Percentiles rank a stretch among this genome's conserved stretches.
Evolutionary conservation across 345 rosid species (phyloP).

Genomic region (Anastatica hierochuntica): DNA sequence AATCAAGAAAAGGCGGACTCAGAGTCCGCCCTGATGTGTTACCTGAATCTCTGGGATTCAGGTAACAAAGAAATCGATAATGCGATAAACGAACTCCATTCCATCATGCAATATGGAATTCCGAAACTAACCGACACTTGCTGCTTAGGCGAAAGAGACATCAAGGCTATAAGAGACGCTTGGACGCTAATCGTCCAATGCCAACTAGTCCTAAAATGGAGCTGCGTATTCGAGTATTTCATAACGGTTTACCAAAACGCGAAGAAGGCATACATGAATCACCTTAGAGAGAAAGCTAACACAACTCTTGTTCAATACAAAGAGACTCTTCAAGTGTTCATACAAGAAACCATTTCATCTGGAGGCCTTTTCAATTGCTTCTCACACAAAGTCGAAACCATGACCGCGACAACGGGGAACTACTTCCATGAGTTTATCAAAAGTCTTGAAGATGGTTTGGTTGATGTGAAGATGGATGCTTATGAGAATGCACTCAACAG

Average conservation of each 20-base stretch:
- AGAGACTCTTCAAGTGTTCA: not conserved
- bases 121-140: not conserved
- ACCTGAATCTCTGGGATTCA: not conserved
- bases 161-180: not conserved
- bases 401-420: not conserved
- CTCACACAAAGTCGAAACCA: not conserved
- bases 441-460: constrained; percentile 4
- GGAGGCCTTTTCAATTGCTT: not conserved
- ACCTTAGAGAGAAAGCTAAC: not conserved
- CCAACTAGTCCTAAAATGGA: constrained; percentile 13
- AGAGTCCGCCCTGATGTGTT: not conserved
- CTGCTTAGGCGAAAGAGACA: not conserved
- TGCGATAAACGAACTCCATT: not conserved
- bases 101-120: not conserved
- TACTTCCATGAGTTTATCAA: not conserved
- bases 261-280: not conserved
- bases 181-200: constrained; percentile 1
- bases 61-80: not conserved
- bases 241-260: not conserved
- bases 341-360: not conserved
- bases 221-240: not conserved
- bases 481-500: not conserved
- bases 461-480: constrained; percentile 2
- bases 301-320: not conserved
- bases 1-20: not conserved